Evolutionary conservation across 805 yeast genomes (phyloP).

Genomic region (Zygosaccharomyces siamensis): DNA sequence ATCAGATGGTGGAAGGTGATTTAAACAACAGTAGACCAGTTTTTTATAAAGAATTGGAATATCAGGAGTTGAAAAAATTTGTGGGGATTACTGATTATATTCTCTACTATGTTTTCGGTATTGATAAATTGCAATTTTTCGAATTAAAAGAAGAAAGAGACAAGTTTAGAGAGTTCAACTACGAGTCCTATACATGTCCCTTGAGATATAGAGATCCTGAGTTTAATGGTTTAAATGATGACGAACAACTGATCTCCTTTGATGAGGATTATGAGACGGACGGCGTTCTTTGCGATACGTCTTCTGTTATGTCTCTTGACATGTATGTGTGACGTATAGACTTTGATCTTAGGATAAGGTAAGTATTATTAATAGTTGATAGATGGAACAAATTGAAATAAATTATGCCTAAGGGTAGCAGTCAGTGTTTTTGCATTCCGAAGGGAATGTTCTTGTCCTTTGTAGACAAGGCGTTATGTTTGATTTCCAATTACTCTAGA

Average conservation of each 20-base stretch:
- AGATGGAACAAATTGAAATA: neutral
- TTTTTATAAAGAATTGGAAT: constrained; percentile 28
- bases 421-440: neutral
- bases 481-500: neutral
- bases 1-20: constrained; percentile 18
- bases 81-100: constrained; percentile 17
- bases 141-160: constrained; percentile 22
- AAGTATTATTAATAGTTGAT: neutral
- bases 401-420: neutral
- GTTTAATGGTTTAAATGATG: neutral
- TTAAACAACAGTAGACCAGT: constrained; percentile 11
- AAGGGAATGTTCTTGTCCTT: neutral
- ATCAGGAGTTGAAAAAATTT: constrained; percentile 15
- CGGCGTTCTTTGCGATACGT: neutral
- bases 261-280: constrained; percentile 1
- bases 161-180: constrained; percentile 19
- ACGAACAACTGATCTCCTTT: neutral
- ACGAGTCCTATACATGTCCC: constrained; percentile 15
- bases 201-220: constrained; percentile 8
- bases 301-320: constrained; percentile 7
- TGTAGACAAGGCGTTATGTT: neutral
- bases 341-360: neutral
- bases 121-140: constrained; percentile 26
- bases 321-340: constrained; percentile 3
- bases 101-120: constrained; percentile 24